Conservation (phyloP, 2,329 filamentous ascomycete species). For the Beauveria pseudobassiana region DNA sequence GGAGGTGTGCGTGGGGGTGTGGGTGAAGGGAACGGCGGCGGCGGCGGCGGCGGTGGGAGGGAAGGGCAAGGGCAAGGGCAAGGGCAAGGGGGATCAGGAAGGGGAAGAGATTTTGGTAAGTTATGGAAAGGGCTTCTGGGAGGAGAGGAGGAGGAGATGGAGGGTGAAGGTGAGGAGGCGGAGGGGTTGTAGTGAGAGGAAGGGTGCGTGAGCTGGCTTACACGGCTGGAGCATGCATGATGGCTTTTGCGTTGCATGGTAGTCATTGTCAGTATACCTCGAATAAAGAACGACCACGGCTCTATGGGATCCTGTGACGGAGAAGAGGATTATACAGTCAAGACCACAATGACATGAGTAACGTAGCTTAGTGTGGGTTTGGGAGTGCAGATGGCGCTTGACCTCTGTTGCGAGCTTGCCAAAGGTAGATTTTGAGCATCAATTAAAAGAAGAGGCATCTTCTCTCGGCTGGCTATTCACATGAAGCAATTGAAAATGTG, state of each 20-base stretch:
- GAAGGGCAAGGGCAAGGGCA: slow-evolving; percentile 19
- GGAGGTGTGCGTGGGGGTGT: slow-evolving; percentile 51
- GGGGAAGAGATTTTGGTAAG: slow-evolving; percentile 58
- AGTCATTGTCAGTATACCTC: background rate
- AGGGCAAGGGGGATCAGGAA: slow-evolving; percentile 36
- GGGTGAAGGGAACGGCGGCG: slow-evolving; percentile 29
- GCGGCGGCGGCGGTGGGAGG: background rate
- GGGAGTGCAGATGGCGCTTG: no score
- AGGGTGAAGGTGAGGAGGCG: background rate
- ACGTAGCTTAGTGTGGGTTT: background rate
- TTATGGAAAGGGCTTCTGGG: slow-evolving; percentile 63
- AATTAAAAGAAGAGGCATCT: no score
- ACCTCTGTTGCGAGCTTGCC: no score
- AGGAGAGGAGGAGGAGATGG: slow-evolving; percentile 31
- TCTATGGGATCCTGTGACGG: no score
- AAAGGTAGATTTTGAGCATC: no score
- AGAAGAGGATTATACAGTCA: no score
- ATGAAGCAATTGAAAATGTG: no score
- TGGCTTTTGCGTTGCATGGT: background rate
- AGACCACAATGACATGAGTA: background rate
- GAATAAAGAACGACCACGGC: background rate
- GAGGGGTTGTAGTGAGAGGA: no score
- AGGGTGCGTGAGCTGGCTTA: no score
- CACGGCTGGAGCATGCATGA: background rate
- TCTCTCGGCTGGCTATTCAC: background rate